Evolutionary conservation across 352 stramenopile genomes (phyloP), one percentile per base, ranked within the genome.

Genomic region (Peronosclerospora sorghi): DNA sequence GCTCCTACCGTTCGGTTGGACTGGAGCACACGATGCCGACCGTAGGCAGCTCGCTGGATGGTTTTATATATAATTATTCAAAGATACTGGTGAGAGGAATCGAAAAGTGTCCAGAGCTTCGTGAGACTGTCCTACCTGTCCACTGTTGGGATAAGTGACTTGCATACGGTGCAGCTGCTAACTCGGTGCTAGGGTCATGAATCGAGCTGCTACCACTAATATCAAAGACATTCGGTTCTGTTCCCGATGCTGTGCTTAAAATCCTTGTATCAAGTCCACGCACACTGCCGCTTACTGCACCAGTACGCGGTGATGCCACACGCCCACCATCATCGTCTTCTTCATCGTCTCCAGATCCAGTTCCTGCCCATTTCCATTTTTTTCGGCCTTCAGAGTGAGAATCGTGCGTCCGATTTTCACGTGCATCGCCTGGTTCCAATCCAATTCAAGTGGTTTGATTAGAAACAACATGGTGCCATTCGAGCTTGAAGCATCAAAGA

Each of bases 391-490:
- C 19, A 90, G 63, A 12, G 78, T 88, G 20, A 90, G 51, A 30
- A 90, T 88, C 19, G 78, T 90, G 45, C 78, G 75, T 5, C 78
- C 78, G 18, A 90, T 90, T 41, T 90, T 90, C 20, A 90, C 78
- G 46, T 88, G 75, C 32, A 84, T 67, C 1, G 69, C 66, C 50
- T 88, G 84, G 51, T 84, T 84, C 75, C 75, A 90, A 7, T 90
- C 78, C 48, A 90, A 43, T 44, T 90, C 73, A 14, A 90, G 55
- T 2, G 78, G 78, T 23, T 73, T 78, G 43, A 69, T 87, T 30
- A 90, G 48, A 39, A 90, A 90, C 26, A 90, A 51, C 78, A 90
- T 90, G 14, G 78, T 90, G 19, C 78, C 78, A 46, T 90, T 90
- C n/a, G 78, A 90, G 38, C 73, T 86, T 20, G 59, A 56, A 3